These are phyloP conservation scores for Pseudonitzschia delicatissima DNA, from an alignment of 108 stramenopile genomes.

Conservation along the genomic window DNA sequence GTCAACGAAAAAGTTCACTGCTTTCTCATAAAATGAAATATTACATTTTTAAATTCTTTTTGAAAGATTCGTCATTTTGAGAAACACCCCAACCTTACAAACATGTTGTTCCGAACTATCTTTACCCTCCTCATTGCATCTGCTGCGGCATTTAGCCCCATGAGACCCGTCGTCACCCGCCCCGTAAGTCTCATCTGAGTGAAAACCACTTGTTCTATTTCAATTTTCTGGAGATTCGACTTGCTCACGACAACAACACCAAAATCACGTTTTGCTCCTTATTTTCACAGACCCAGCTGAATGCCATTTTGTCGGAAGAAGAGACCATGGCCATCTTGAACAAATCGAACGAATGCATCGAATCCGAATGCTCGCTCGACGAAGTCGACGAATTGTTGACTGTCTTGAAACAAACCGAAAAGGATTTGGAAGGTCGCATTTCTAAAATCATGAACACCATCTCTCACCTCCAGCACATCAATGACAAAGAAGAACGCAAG, in stretches of 20 bases:
- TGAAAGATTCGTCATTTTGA: not conserved
- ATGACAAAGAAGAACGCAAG: conserved; percentile 55
- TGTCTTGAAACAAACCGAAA: conserved; percentile 54
- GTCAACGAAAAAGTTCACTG: not conserved
- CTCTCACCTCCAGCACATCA: conserved; percentile 60
- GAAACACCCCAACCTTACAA: not conserved
- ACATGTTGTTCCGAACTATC: conserved; percentile 24
- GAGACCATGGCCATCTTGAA: conserved; percentile 57
- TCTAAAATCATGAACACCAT: conserved; percentile 58
- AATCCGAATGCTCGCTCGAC: conserved; percentile 69
- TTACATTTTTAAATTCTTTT: not conserved
- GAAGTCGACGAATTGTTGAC: conserved; percentile 64
- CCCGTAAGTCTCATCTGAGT: conserved; percentile 18
- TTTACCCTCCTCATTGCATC: conserved; percentile 16
- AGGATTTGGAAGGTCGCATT: conserved; percentile 42
- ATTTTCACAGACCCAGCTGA: no score
- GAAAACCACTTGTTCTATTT: not conserved
- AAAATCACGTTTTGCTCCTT: not conserved
- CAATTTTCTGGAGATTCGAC: not conserved
- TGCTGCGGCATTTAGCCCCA: conserved; percentile 27
- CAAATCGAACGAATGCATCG: conserved; percentile 51
- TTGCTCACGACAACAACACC: no score
- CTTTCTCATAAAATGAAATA: conserved; percentile 5
- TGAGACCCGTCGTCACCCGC: conserved; percentile 15
- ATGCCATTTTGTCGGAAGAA: conserved; percentile 51